Evolutionary conservation across 2,329 filamentous ascomycete genomes (phyloP), one percentile per base, ranked within the genome.

Genomic region (Thermoascus crustaceus): DNA sequence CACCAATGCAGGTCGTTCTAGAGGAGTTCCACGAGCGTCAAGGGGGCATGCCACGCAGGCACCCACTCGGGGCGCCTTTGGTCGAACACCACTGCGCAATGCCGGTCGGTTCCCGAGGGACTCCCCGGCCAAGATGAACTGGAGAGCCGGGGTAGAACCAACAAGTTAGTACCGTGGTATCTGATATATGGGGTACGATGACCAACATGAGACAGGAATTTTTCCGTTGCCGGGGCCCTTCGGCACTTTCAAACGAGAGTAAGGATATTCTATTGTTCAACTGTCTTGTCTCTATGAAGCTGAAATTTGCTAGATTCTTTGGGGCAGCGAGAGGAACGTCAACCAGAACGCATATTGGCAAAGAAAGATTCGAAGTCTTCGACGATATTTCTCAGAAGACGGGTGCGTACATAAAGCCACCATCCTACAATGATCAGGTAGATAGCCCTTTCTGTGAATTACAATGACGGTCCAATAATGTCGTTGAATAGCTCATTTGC

Each of bases 361-460:
- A 43, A 25, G 40, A 42, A 9, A 37, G 46, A 7, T 38, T 42
- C 29, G 45, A 53, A 31, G 44, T 50, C 4, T 53, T 58, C 18
- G 45, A 52, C 6, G 43, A 49, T 5, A 53, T 58, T 20, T 41
- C 43, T 21, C 38, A 41, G 17, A 49, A 46, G 27, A 52, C 54
- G 10, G 49, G 51, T 5, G 48, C 51, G 5, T 53, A 46, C 31
- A 39, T 58, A 6, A 47, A 50, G n/a, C 37, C 42, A 6, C 55
- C 53, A 7, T 31, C 32, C 3, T 49, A 47, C 37, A 41, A 30
- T 6, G 49, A 55, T 16, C 38, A 37, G 35, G 55, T 55, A 42
- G 9, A 35, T 38, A 24, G 13, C 18, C 3, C 22, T 13, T 22
- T 9, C 5, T 8, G 22, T n/a, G 18, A 29, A 31, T 20, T 9